Evolutionary conservation across 2,329 filamentous ascomycete genomes (phyloP).

Genomic region (Zymoseptoria pseudotritici): DNA sequence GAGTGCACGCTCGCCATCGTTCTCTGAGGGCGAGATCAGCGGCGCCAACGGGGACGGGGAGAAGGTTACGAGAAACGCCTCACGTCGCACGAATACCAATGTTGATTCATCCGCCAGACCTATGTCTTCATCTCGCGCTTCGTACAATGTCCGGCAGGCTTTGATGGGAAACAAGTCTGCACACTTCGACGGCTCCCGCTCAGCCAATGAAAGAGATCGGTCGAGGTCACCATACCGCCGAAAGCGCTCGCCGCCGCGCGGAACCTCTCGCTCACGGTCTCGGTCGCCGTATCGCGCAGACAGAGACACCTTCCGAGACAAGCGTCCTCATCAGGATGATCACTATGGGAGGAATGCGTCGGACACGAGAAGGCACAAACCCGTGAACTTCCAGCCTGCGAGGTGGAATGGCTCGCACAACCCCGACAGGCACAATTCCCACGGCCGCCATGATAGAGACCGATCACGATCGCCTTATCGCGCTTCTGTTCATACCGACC

Average conservation of each 20-base stretch:
- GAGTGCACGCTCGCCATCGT: conserved; percentile 54
- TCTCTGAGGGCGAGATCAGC: conserved; percentile 76
- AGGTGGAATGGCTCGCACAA: conserved; percentile 3
- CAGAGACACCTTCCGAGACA: conserved; percentile 43
- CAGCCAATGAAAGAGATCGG: conserved; percentile 32
- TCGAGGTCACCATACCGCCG: conserved; percentile 43
- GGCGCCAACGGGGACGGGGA: conserved; percentile 60
- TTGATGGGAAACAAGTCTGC: conserved; percentile 17
- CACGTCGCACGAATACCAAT: conserved; percentile 66
- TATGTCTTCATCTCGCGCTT: conserved; percentile 30
- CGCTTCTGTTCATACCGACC: conserved; percentile 4
- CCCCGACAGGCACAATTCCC: conserved; percentile 4
- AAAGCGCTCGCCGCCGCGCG: conserved; percentile 24
- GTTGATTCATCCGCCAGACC: conserved; percentile 90
- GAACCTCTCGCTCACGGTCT: conserved; percentile 18
- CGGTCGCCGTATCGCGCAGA: conserved; percentile 25
- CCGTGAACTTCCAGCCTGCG: conserved; percentile 2
- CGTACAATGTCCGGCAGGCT: conserved; percentile 13
- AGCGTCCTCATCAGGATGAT: conserved; percentile 59
- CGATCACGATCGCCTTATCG: conserved; percentile 24
- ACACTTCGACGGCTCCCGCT: conserved; percentile 27
- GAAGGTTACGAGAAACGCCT: conserved; percentile 71
- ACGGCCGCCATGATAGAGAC: conserved; percentile 11
- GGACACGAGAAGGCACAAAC: conserved; percentile 54
- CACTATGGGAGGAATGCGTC: conserved; percentile 44